Evolutionary conservation across 2,329 filamentous ascomycete genomes (phyloP).

Genomic region (Curvularia spicifera): DNA sequence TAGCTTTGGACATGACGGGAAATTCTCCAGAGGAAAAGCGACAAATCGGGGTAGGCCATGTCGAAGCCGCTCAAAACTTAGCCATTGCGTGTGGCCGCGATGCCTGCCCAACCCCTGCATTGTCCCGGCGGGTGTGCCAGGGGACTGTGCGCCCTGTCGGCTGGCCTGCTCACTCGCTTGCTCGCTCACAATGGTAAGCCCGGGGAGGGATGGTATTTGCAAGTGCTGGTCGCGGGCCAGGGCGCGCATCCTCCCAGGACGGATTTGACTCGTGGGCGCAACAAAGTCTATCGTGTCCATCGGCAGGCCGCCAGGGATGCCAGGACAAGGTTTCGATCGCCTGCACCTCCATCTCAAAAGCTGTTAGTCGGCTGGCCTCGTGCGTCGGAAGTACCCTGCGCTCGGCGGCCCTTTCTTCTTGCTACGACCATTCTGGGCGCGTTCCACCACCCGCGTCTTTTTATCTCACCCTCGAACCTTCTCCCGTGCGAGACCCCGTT

Average conservation of each 20-base stretch:
- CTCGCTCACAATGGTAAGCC: background rate
- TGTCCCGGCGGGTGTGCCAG: background rate
- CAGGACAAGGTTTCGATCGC: constrained; percentile 17
- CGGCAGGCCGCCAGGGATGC: constrained; percentile 14
- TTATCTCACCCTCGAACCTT: background rate
- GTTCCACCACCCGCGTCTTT: constrained; percentile 4
- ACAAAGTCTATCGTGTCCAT: constrained; percentile 2
- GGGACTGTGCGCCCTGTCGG: background rate
- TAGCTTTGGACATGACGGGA: background rate
- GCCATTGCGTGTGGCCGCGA: background rate
- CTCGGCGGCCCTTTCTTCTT: constrained; percentile 1
- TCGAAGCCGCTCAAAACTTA: background rate
- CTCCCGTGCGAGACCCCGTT: constrained; percentile 1
- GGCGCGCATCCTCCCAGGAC: background rate
- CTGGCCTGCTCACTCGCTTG: background rate
- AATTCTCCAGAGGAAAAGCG: background rate
- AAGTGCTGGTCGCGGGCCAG: constrained; percentile 3
- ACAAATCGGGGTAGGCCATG: background rate
- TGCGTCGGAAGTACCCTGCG: constrained; percentile 11
- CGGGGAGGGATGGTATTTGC: background rate
- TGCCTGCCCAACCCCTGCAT: background rate
- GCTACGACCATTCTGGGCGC: constrained; percentile 4
- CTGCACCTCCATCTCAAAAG: constrained; percentile 21
- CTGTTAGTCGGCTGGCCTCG: constrained; percentile 15
- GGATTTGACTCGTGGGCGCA: constrained; percentile 14